Evolutionary conservation across 176 grass and related monocot genomes (phyloP).

Genomic region (Dendrocalamus sinicus): DNA sequence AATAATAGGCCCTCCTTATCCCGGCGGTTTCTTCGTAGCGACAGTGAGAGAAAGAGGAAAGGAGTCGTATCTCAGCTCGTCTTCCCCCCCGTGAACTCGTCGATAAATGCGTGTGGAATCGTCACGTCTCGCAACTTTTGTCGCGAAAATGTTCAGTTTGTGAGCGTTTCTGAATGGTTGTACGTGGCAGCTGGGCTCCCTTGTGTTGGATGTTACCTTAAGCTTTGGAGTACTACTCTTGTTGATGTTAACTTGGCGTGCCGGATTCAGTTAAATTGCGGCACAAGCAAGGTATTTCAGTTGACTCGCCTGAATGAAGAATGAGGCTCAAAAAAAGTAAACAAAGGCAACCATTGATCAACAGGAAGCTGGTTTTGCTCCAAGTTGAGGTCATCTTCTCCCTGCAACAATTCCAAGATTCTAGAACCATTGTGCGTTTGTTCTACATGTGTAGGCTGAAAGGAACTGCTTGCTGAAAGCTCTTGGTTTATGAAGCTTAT

Average conservation of each 20-base stretch:
- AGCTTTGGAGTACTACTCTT: too few species aligned
- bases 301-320: not conserved
- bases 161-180: not conserved
- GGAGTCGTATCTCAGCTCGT: not conserved
- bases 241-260: not conserved
- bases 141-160: too few species aligned
- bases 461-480: not conserved
- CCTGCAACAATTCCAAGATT: not conserved
- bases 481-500: not conserved
- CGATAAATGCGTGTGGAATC: not conserved
- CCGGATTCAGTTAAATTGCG: not conserved
- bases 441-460: not conserved
- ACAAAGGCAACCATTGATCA: not conserved
- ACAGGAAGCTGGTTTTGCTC: not conserved
- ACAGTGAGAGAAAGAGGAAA: too few species aligned
- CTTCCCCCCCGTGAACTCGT: not conserved
- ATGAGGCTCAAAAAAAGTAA: not conserved
- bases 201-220: not conserved
- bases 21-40: not conserved
- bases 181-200: not conserved
- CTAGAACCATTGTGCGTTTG: too few species aligned
- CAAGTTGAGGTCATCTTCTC: not conserved
- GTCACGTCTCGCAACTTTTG: not conserved
- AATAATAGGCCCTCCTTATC: not conserved
- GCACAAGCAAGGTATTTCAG: not conserved